These are phyloP conservation scores for Sedum album DNA, from an alignment of 164 flowering plant species.

Conservation along the genomic window DNA sequence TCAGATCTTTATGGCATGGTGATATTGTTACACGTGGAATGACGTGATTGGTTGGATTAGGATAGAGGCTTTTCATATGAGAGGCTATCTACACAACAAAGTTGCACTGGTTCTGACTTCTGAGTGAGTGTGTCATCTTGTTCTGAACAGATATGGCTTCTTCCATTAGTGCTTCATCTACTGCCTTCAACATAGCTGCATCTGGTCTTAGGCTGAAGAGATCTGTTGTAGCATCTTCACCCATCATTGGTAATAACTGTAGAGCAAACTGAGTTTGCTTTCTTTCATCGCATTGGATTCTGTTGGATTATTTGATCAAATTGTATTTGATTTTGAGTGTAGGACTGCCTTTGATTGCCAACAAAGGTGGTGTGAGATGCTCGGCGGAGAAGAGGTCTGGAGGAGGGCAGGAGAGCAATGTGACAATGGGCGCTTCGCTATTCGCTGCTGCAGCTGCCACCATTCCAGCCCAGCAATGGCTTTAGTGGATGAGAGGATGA, in stretches of 20 bases:
- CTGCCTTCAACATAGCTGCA: neutral
- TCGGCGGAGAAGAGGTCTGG: conserved; percentile 13
- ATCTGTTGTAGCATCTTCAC: neutral
- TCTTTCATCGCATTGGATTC: no score
- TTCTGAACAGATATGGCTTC: neutral
- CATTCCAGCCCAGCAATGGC: conserved; percentile 48
- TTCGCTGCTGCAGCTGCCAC: conserved; percentile 39
- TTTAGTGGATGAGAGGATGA: conserved; percentile 12
- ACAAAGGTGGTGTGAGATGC: neutral
- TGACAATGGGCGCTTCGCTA: conserved; percentile 33
- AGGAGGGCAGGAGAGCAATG: conserved; percentile 8
- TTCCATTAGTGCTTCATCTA: neutral
- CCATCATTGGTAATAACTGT: neutral
- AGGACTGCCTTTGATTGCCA: neutral
- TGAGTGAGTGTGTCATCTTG: neutral
- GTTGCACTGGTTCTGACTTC: neutral
- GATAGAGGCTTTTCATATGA: neutral
- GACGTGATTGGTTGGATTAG: neutral
- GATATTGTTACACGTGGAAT: neutral
- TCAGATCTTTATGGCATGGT: neutral
- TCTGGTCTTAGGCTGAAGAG: neutral
- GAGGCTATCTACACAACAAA: neutral
- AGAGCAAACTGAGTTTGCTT: no score
- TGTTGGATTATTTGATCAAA: no score
- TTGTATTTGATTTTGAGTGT: no score